Evolutionary conservation across 371 early-diverging fungal genomes (phyloP), one percentile per base, ranked within the genome.

Genomic region (Mycotypha africana): DNA sequence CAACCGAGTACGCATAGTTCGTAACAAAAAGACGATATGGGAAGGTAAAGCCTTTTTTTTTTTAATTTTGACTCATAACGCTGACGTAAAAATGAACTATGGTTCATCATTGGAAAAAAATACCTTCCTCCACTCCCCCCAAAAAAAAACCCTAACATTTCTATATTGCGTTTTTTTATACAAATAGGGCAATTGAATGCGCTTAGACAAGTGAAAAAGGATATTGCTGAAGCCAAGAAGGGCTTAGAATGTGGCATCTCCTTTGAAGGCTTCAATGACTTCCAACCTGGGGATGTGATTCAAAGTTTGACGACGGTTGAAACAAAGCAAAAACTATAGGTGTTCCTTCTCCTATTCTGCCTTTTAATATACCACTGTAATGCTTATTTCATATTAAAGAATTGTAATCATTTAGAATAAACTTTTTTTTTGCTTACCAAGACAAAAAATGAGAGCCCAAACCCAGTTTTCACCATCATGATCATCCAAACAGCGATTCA

Each of bases 221-320:
- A 93, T 45, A 84, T 94, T 34, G 63, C 66, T 22, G 92, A 93
- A 67, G 91, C 85, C 20, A 76, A 81, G 44, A 93, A 93, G 65
- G 95, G 95, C 2, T 62, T 86, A 17, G 97, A 97, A 66, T 95
- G 95, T 54, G 95, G 95, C 25, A 86, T 95, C 66, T 79, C 83
- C 31, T 86, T 97, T 70, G 86, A 84, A 16, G 86, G 83, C 4
- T 93, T 89, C 54, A 65, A 65, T 3, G 83, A 79, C 9, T 76
- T 90, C 47, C 62, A 82, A 58, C 80, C 73, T 14, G 94, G 93
- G 2, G 97, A 95, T 72, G 51, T 83, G 12, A 81, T 96, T 50
- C 87, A 91, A 58, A 74, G 78, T 44, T 51, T 79, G 31, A 68
- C 72, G 53, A 72, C 70, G 32, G 67, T 76, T 42, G 81, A 82